A percentile compares a stretch with the other conserved stretches of the same genome.
phyloP scores from a whole-genome alignment of 495 filamentous ascomycete species.

The Aspergillus ellipticus region DNA sequence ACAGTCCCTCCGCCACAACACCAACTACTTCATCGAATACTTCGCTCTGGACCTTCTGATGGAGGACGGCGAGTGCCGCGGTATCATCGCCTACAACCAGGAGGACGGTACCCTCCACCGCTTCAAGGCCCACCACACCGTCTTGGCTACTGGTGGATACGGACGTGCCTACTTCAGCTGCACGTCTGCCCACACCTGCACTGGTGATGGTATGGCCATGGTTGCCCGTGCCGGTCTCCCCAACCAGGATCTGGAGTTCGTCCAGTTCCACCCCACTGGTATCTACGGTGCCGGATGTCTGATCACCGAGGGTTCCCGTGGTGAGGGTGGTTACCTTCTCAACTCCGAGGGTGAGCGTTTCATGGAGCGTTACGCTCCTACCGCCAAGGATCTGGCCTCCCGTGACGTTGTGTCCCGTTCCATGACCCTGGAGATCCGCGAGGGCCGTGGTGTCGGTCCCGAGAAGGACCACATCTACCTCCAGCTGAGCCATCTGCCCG shows the following conservation, averaged over 20 bases:
- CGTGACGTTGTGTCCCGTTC: constrained; percentile 94
- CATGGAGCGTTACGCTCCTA: constrained; percentile 98
- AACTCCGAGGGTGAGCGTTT: constrained; percentile 98
- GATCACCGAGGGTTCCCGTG: constrained; percentile 97
- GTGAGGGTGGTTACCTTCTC: constrained; percentile 95
- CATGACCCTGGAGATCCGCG: constrained; percentile 96
- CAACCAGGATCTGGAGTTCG: constrained; percentile 99
- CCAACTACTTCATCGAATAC: constrained; percentile 99
- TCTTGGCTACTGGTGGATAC: constrained; percentile 93
- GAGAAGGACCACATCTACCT: constrained; percentile 98
- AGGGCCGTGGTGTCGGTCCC: constrained; percentile 90
- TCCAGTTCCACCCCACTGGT: constrained; percentile 98
- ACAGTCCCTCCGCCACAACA: constrained; percentile 93
- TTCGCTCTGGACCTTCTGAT: constrained; percentile 95
- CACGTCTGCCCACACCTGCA: constrained; percentile 96
- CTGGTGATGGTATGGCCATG: constrained; percentile 98
- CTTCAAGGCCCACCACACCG: constrained; percentile 93
- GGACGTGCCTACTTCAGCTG: constrained; percentile 97
- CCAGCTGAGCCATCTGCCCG: constrained; percentile 88
- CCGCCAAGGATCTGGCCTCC: constrained; percentile 91
- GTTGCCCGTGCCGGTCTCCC: constrained; percentile 95
- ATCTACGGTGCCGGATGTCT: constrained; percentile 98
- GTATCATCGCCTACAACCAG: constrained; percentile 95
- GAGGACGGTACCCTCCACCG: constrained; percentile 96
- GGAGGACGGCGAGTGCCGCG: constrained; percentile 93